Evolutionary conservation across 192 early-diverging fungal species (phyloP), one percentile per base, ranked within the genome.

Genomic region (Spinellus fusiger): DNA sequence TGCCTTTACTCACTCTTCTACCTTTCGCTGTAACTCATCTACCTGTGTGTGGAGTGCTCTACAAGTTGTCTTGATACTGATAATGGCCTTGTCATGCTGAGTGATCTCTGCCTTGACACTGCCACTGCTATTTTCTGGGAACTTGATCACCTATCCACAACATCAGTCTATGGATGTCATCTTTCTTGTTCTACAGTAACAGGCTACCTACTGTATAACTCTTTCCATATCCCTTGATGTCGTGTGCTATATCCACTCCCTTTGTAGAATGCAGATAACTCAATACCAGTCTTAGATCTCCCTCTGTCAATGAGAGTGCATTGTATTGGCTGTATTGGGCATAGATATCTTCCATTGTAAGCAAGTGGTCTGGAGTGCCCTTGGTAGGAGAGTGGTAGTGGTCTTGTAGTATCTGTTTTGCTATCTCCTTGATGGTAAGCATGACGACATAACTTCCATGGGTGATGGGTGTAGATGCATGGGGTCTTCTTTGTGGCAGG

Each of bases 71-170:
- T 76, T 79, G 5, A 89, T 68, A 28, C 64, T 70, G 20, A 86
- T 59, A 23, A 89, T 77, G 2, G 83, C 84, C 29, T 76, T 69
- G 57, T 89, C 87, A 3, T 73, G 68, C 16, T 66, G 58, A 7
- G 83, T 78, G 27, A 89, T 76, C 40, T 77, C 68, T 37, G 51
- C 62, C 5, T 34, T 54, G 16, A n/a, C 16, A 25, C 27, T 13
- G 12, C 50, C 54, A 27, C 51, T 59, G n/a, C 32, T 33, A 25
- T 46, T 65, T 28, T 51, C 49, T 25, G 58, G 49, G 47, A 61
- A 69, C 52, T 64, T 64, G 44, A 64, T 40, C 7, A 61, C 63
- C 62, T 70, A 46, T 26, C 15, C 23, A 0, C 2, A 32, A 49
- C 4, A 37, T 29, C 26, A 3, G 13, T 15, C 12, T 15, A 54